A percentile compares a stretch with the other conserved stretches of the same genome.
Evolutionary conservation across 2,329 filamentous ascomycete genomes (phyloP).

Genomic region (Aphanocladium album): DNA sequence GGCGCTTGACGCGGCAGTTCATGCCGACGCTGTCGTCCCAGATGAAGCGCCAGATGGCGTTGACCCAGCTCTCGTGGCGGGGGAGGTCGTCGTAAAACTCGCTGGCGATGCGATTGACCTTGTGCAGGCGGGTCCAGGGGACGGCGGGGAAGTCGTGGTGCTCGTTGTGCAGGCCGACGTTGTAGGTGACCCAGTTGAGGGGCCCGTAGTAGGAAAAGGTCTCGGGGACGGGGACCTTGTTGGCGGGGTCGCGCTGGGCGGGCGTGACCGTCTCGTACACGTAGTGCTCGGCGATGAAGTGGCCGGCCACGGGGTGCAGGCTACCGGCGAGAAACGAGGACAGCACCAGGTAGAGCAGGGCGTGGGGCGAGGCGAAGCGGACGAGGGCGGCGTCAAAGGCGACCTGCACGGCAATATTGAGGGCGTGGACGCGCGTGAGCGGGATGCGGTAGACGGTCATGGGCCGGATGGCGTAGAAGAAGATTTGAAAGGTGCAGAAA

Average conservation of each 20-base stretch:
- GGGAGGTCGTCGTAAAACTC: constrained; percentile 93
- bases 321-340: constrained; percentile 92
- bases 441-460: constrained; percentile 91
- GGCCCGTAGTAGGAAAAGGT: constrained; percentile 96
- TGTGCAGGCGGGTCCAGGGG: constrained; percentile 83
- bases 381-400: constrained; percentile 71
- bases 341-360: constrained; percentile 77
- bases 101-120: constrained; percentile 70
- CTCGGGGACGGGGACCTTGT: constrained; percentile 70
- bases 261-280: constrained; percentile 64
- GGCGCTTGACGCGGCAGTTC: constrained; percentile 88
- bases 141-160: constrained; percentile 98
- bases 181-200: constrained; percentile 90
- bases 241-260: constrained; percentile 51
- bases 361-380: constrained; percentile 52
- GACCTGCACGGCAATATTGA: constrained; percentile 76
- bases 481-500: constrained; percentile 98
- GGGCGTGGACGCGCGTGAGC: constrained; percentile 75
- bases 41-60: constrained; percentile 94
- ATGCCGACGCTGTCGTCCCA: constrained; percentile 84
- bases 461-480: constrained; percentile 95
- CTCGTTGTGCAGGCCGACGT: constrained; percentile 96
- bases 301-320: constrained; percentile 88
- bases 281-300: constrained; percentile 98
- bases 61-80: constrained; percentile 81